Percentiles rank a stretch among this genome's conserved stretches.
Conservation (phyloP, 495 filamentous ascomycete species). For the Aspergillus sparsus region DNA sequence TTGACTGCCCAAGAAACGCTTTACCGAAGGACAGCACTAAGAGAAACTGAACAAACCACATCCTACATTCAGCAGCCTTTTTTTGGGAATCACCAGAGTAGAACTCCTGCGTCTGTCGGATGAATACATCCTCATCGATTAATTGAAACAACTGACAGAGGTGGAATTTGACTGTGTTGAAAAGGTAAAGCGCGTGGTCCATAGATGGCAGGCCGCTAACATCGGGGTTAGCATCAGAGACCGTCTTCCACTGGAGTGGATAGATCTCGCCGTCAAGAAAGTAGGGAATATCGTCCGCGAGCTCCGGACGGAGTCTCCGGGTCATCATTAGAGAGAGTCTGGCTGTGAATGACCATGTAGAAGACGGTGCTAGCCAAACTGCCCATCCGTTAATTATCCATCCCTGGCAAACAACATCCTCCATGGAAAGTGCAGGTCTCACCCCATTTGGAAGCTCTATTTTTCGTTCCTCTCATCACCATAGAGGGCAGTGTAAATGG, state of each 20-base stretch:
- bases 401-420: not conserved
- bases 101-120: conserved; percentile 32
- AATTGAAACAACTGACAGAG: conserved; percentile 36
- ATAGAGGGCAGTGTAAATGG: conserved; percentile 11
- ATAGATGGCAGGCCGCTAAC: conserved; percentile 34
- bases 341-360: conserved; percentile 35
- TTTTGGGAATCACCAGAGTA: conserved; percentile 24
- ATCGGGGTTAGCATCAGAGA: conserved; percentile 26
- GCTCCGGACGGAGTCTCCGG: conserved; percentile 23
- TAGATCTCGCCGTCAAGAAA: conserved; percentile 36
- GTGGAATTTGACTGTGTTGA: conserved; percentile 40
- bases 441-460: conserved; percentile 28
- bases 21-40: conserved; percentile 42
- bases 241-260: conserved; percentile 32
- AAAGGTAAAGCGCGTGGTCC: conserved; percentile 38
- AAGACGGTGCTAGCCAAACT: conserved; percentile 37
- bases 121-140: conserved; percentile 39
- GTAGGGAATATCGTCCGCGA: conserved; percentile 16
- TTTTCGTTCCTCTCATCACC: conserved; percentile 15
- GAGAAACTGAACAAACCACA: conserved; percentile 43
- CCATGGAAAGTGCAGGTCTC: not conserved
- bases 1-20: conserved; percentile 34
- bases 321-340: conserved; percentile 35
- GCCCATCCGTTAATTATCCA: not conserved
- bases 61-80: conserved; percentile 26